Conservation (phyloP, 306 rosid species). For the Pyrus pyrifolia region DNA sequence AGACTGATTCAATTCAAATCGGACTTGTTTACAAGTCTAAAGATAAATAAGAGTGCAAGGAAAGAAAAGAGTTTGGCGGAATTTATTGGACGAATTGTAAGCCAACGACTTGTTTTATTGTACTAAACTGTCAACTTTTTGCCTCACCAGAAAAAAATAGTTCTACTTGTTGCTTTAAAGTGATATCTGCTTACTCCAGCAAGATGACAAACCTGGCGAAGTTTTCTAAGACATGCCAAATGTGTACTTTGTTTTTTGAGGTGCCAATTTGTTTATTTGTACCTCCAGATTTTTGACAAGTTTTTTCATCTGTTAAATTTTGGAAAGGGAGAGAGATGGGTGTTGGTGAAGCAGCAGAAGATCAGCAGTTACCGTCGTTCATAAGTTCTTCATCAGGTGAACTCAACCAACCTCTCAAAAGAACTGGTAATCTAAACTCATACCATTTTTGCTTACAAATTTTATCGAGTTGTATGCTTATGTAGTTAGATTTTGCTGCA, state of each 20-base stretch:
- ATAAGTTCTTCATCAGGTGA: background rate
- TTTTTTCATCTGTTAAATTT: background rate
- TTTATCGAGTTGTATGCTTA: background rate
- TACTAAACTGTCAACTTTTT: background rate
- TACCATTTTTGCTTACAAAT: background rate
- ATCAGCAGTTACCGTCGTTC: conserved; percentile 16
- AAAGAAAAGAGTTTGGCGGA: background rate
- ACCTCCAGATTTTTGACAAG: background rate
- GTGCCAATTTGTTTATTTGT: background rate
- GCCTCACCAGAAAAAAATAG: background rate
- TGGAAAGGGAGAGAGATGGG: conserved; percentile 8
- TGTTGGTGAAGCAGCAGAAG: background rate
- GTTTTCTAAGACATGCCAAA: background rate
- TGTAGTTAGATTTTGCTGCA: background rate
- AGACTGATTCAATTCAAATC: too few relatives aligned
- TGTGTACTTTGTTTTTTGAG: background rate
- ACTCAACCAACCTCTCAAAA: background rate
- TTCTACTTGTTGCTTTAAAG: background rate
- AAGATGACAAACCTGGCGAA: background rate
- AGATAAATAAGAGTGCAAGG: too few relatives aligned
- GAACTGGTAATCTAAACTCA: conserved; percentile 17
- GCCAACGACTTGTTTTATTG: background rate
- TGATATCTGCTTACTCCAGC: background rate
- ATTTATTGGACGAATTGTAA: background rate
- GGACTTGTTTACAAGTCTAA: too few relatives aligned